Evolutionary conservation across 2,329 filamentous ascomycete species (phyloP).

Genomic region (Alternaria alternata): DNA sequence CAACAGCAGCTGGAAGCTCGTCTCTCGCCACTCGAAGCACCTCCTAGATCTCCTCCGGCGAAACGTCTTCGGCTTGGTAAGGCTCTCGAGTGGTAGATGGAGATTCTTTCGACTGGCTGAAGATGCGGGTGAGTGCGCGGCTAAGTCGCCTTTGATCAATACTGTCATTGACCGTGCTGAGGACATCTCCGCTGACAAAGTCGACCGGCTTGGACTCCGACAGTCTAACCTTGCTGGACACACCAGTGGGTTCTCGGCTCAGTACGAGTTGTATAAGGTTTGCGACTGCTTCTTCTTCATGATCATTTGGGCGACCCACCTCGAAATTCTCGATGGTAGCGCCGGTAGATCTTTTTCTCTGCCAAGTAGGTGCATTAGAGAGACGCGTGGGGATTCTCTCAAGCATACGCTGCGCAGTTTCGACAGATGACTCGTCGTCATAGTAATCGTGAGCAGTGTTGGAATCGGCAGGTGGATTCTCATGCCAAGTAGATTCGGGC

Average conservation of each 20-base stretch:
- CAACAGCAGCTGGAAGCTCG: slow-evolving; percentile 5
- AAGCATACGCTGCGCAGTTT: not conserved
- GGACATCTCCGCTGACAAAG: not conserved
- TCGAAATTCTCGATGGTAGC: not conserved
- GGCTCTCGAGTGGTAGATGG: not conserved
- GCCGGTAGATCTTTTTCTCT: not conserved
- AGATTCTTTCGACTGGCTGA: not conserved
- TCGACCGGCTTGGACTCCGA: not conserved
- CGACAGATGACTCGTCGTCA: not conserved
- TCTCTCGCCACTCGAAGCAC: slow-evolving; percentile 2
- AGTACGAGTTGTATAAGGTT: not conserved
- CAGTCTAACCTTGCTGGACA: not conserved
- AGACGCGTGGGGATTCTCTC: not conserved
- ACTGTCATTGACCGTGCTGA: not conserved
- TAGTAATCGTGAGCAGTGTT: not conserved
- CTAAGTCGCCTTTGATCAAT: not conserved
- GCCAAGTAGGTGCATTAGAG: not conserved
- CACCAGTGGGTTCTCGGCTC: not conserved
- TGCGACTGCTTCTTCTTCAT: not conserved
- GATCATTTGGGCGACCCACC: too few relatives aligned
- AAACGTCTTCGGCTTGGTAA: not conserved
- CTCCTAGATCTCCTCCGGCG: slow-evolving; percentile 7
- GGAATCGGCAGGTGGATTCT: not conserved
- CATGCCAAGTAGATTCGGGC: not conserved
- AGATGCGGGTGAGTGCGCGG: not conserved